Evolutionary conservation across 306 rosid species (phyloP).

Genomic region (Glycine tomentella): DNA sequence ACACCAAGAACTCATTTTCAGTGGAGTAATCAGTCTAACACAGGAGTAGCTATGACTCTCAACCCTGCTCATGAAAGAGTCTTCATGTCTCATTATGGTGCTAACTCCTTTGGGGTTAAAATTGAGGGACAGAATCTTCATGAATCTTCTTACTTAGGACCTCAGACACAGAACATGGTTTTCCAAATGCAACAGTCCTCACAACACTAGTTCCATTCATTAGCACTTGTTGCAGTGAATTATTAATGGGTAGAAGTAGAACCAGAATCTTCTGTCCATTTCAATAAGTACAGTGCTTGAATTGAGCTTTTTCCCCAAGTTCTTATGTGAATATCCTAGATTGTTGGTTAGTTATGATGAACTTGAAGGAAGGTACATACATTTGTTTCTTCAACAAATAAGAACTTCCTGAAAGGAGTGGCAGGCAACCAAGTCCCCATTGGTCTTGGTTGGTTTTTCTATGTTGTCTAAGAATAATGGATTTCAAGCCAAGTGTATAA

Average conservation of each 20-base stretch:
- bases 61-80: constrained; percentile 57
- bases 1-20: constrained; percentile 55
- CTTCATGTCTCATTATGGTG: constrained; percentile 61
- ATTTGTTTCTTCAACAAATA: constrained; percentile 43
- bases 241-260: constrained; percentile 46
- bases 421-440: constrained; percentile 37
- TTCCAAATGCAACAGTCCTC: constrained; percentile 75
- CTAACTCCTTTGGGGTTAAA: constrained; percentile 62
- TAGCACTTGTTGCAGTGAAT: constrained; percentile 35
- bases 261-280: constrained; percentile 41
- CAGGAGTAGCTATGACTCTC: constrained; percentile 57
- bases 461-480: constrained; percentile 44
- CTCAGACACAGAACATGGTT: constrained; percentile 70
- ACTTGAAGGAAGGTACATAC: constrained; percentile 49
- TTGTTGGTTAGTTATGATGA: constrained; percentile 49
- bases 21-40: constrained; percentile 66
- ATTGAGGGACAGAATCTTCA: constrained; percentile 62
- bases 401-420: constrained; percentile 33
- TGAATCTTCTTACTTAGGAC: constrained; percentile 63
- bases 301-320: not conserved
- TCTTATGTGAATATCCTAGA: constrained; percentile 62
- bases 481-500: constrained; percentile 32
- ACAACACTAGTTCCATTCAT: constrained; percentile 61
- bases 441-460: constrained; percentile 38
- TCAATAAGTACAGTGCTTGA: constrained; percentile 48